These are phyloP conservation scores for Aspergillus heteromorphus DNA, from an alignment of 495 filamentous ascomycete species.

Conservation along the genomic window DNA sequence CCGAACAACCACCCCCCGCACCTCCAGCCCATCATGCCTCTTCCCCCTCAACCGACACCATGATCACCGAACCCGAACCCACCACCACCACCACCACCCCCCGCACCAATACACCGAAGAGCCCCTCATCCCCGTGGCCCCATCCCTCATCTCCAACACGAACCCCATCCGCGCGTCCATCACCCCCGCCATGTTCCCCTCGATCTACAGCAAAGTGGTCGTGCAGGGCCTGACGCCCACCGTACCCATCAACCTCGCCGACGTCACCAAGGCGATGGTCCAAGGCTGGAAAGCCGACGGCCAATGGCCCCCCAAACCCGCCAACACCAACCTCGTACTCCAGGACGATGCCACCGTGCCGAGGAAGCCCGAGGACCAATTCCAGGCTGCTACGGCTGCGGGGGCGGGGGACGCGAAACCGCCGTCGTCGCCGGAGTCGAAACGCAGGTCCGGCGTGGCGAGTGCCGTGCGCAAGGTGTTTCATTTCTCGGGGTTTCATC, in stretches of 20 bases:
- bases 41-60: constrained; percentile 27
- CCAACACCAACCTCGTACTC: constrained; percentile 29
- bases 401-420: constrained; percentile 11
- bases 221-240: constrained; percentile 69
- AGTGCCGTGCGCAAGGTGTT: constrained; percentile 43
- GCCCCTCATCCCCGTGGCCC: constrained; percentile 53
- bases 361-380: constrained; percentile 6
- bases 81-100: no score
- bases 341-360: constrained; percentile 25
- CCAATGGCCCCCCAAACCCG: constrained; percentile 79
- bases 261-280: constrained; percentile 77
- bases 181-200: constrained; percentile 62
- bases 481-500: constrained; percentile 30
- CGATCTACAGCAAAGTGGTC: constrained; percentile 85
- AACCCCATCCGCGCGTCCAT: constrained; percentile 73
- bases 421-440: constrained; percentile 19
- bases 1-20: neutral
- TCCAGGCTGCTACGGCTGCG: no score
- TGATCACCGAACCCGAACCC: constrained; percentile 29
- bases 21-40: constrained; percentile 12
- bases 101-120: constrained; percentile 17
- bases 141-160: constrained; percentile 60
- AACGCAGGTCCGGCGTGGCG: constrained; percentile 35
- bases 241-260: constrained; percentile 79
- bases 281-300: constrained; percentile 91